These are phyloP conservation scores for Myriosclerotinia curreyana DNA, from an alignment of 2,329 filamentous ascomycete species.

Conservation along the genomic window DNA sequence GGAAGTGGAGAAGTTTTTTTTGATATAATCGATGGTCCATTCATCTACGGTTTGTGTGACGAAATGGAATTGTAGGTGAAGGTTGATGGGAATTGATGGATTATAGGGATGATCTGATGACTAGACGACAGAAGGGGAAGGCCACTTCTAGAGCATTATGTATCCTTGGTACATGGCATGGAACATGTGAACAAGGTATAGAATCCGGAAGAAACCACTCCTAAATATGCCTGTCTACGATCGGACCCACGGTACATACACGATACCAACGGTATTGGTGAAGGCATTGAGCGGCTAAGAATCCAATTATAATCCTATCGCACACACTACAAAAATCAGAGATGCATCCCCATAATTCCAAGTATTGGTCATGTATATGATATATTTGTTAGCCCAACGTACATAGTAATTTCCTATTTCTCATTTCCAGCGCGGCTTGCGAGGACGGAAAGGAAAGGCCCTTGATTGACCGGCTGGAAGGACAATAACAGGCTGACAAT, in stretches of 20 bases:
- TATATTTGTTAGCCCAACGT: constrained; percentile 8
- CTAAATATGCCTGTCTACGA: constrained; percentile 31
- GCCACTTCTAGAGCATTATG: constrained; percentile 31
- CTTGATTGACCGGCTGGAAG: constrained; percentile 1
- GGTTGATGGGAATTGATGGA: constrained; percentile 18
- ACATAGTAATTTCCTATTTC: constrained; percentile 10
- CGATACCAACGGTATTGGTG: constrained; percentile 25
- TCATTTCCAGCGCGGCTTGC: constrained; percentile 24
- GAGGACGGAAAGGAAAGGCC: constrained; percentile 11
- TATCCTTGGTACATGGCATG: constrained; percentile 35
- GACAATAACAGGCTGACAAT: constrained; percentile 11
- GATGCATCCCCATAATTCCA: neutral
- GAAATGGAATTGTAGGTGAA: constrained; percentile 13
- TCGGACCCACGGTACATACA: constrained; percentile 47
- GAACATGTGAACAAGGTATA: constrained; percentile 34
- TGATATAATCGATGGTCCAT: constrained; percentile 16
- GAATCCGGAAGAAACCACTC: constrained; percentile 24
- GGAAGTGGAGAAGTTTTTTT: constrained; percentile 22
- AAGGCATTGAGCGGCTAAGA: constrained; percentile 45
- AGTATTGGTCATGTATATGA: constrained; percentile 20
- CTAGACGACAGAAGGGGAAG: constrained; percentile 14
- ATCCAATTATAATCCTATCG: constrained; percentile 14
- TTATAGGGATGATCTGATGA: constrained; percentile 35
- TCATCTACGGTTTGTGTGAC: constrained; percentile 16
- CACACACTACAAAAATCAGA: neutral